These are phyloP conservation scores for Lumnitzera racemosa DNA, from an alignment of 345 rosid species.

Conservation along the genomic window DNA sequence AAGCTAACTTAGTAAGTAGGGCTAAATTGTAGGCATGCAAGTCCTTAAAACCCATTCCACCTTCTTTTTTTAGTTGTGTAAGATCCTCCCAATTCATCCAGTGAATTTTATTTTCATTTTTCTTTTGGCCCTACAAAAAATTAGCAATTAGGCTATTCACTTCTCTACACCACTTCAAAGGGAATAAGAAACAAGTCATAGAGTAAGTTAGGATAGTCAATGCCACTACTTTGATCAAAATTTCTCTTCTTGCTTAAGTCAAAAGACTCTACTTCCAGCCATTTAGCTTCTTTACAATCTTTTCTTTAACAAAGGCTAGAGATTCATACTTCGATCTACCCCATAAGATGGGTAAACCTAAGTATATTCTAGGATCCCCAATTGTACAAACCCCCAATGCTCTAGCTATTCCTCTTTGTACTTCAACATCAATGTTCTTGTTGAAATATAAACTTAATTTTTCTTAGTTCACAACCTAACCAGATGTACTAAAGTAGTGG, in stretches of 20 bases:
- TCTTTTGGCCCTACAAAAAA: background rate
- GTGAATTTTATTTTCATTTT: background rate
- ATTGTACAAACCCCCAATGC: background rate
- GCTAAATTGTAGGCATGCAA: background rate
- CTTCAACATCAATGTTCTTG: background rate
- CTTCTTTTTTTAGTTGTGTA: background rate
- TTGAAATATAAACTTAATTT: background rate
- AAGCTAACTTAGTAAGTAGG: background rate
- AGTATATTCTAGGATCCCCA: background rate
- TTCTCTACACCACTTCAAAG: background rate
- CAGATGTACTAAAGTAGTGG: background rate
- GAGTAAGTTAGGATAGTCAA: background rate
- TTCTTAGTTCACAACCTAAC: background rate
- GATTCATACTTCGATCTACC: background rate
- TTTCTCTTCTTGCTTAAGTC: background rate
- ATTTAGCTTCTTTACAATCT: background rate
- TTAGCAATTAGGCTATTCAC: background rate
- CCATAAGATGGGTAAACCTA: background rate
- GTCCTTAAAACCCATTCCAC: background rate
- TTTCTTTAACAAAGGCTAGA: background rate
- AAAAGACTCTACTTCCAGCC: background rate
- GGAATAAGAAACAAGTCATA: background rate
- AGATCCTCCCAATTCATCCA: background rate
- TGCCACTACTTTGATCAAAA: background rate
- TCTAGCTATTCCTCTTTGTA: background rate